Percentiles rank a stretch among this genome's conserved stretches.
Evolutionary conservation across 176 grass and related monocot species (phyloP).

Genomic region (Carex cristatella): DNA sequence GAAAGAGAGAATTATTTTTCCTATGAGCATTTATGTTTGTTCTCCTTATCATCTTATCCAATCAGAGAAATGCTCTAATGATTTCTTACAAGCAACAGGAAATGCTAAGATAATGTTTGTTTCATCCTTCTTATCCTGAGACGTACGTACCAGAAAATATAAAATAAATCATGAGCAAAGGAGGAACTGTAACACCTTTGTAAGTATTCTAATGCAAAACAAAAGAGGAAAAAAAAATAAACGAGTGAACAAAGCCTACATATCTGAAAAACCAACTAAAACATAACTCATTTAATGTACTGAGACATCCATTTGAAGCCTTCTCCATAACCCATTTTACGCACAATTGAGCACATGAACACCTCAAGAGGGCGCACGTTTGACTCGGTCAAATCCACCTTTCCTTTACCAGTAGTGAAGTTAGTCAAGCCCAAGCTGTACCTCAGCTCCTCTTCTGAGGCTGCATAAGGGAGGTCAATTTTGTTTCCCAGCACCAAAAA

Average conservation of each 20-base stretch:
- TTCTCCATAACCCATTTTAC: conserved; percentile 83
- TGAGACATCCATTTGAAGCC: conserved; percentile 86
- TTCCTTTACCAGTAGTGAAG: conserved; percentile 80
- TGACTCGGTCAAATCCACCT: conserved; percentile 48
- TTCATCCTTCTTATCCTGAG: neutral
- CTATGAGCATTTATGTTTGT: neutral
- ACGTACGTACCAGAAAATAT: neutral
- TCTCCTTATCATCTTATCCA: neutral
- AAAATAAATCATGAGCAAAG: neutral
- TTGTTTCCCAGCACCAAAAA: conserved; percentile 84
- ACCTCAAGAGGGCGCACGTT: conserved; percentile 69
- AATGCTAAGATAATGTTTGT: neutral
- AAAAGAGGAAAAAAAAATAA: neutral
- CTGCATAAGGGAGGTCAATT: conserved; percentile 68
- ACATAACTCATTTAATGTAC: conserved; percentile 59
- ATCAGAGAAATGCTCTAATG: neutral
- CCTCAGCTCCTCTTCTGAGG: conserved; percentile 60
- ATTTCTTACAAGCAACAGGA: neutral
- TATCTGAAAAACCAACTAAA: neutral
- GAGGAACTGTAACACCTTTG: neutral
- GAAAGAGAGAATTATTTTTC: neutral
- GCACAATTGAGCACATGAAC: conserved; percentile 86
- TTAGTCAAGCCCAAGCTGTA: conserved; percentile 67
- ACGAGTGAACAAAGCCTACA: neutral
- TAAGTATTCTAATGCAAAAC: neutral